Base-by-base conservation (phyloP, 169 alveolate genomes). In the Plasmodium yoelii region DNA sequence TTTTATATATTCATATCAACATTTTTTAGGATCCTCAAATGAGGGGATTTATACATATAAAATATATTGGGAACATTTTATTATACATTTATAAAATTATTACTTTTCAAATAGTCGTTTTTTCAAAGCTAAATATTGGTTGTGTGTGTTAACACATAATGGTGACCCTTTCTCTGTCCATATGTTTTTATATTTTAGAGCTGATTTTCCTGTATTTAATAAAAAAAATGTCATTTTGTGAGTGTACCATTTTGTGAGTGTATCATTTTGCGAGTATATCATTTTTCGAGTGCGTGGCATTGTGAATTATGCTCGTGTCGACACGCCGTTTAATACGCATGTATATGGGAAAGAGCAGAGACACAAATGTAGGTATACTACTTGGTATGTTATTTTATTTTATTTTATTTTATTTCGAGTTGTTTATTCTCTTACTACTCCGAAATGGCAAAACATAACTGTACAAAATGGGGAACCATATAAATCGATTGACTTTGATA, bases 381-480 rank as follows among this genome's bases (percentile, higher is more conserved):
- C 42, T 70, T 51, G 51, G n/a, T 18, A 34, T 42, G 15, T 18
- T 34, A 24, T 46, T 24, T 68, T 68, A 7, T 10, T n/a, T 12
- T 57, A 15, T 39, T 49, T 39, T 56, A 10, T 59, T 44, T 73
- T 19, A 18, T 26, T 55, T 24, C 46, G 10, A 75, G 0, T 34
- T 34, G 7, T 34, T 34, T 34, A 0, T 5, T 34, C 4, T 34
- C 42, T 59, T 77, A 92, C 95, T 68, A 60, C 91, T 72, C 49
- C 94, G 71, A 19, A 88, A 57, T 8, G 95, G 95, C 13, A 92
- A 87, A 18, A 92, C 65, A 57, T 46, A 51, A 15, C 51, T 15
- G 75, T 92, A 64, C 22, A 89, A 82, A 18, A 92, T 22, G 53
- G 93, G 93, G 2, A 70, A 70, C 94, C 95, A 88, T 15, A 86